Base-by-base conservation (phyloP, 345 rosid species). In the Cardamine chenopodiifolia region DNA sequence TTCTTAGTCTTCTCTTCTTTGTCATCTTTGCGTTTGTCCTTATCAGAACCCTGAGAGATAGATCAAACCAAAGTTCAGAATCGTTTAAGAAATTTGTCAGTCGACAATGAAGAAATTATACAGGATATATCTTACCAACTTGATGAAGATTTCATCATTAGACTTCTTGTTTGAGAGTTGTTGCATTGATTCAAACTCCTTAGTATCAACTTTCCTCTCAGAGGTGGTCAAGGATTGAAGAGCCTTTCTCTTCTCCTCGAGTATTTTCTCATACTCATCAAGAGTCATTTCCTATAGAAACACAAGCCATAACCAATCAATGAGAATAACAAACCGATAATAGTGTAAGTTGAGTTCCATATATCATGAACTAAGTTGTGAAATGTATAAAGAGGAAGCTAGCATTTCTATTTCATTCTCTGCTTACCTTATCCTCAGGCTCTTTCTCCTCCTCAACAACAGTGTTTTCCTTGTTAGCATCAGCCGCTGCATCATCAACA, bases 11-110 rank as follows among this genome's bases (percentile, higher is more conserved):
- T 90, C 75, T 92, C 99, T 66, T 96, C 99, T 77, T 89, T 96
- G 52, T 96, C 99, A 73, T 96, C 99, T 79, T 82, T 92, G 76
- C 89, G 83, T 72, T 83, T 96, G 83, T 96, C 99, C 86, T 90
- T 96, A n/a, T 89, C 99, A 67, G 93, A 87, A 52, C 98, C 96
- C 99, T 96, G 45, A 25, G 12, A 77, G 72, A 20, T 52, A 78
- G 15, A 72, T 20, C 5, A 44, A 66, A 61, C 20, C 9, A 60
- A 42, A 49, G 45, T 20, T 42, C 52, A 23, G 56, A 66, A 35
- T 5, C 5, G 2, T 8, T 40, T 23, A 7, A 35, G 22, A 3
- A 19, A 26, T 28, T 19, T 52, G 25, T 17, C 1, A 34, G 26
- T 7, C 25, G 53, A 32, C 32, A 35, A 13, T 3, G 11, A 10